Base-by-base conservation (phyloP, 257 asterid species). In the Paulownia fortunei region DNA sequence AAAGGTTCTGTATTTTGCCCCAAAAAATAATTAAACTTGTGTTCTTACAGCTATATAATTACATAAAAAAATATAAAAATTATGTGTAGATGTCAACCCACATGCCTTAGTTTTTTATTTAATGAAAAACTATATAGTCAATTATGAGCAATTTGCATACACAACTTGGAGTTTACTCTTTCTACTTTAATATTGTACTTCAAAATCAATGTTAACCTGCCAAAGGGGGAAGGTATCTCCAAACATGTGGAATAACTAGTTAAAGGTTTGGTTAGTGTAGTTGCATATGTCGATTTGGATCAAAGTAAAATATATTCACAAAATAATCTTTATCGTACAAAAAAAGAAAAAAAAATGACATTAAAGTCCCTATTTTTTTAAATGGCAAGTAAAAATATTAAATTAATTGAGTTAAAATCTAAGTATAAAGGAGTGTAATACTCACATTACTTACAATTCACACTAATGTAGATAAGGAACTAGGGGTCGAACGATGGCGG, bases 61-160 rank as follows among this genome's bases (percentile, higher is more conserved):
- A 51, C 7, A 47, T 1, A 19, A 6, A n/a, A 55, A 24, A 27
- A 26, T 15, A 30, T 72, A 19, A 66, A 62, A 34, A 11, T 7
- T 49, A 3, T 16, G 19, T 4, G 13, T 36, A 19, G 16, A 34
- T 71, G 76, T 72, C 66, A 72, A 72, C 66, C 37, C 76, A 70
- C 64, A 32, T 51, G 76, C 51, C n/a, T 52, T 11, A 16, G 8
- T 5, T 30, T 70, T 16, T n/a, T 21, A n/a, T 30, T 70, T 42
- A 46, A 12, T 9, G 18, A 46, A 6, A 69, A 30, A 23, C 16
- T 5, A 24, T 46, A 1, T 19, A 65, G 72, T 69, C 42, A 27
- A 69, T 47, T 51, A 0, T 5, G 23, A n/a, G 59, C 23, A 51
- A n/a, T 51, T 51, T 16, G 59, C 59, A 18, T 18, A 19, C 12